phyloP scores from a whole-genome alignment of 352 stramenopile genomes.

The Phytophthora melonis region DNA sequence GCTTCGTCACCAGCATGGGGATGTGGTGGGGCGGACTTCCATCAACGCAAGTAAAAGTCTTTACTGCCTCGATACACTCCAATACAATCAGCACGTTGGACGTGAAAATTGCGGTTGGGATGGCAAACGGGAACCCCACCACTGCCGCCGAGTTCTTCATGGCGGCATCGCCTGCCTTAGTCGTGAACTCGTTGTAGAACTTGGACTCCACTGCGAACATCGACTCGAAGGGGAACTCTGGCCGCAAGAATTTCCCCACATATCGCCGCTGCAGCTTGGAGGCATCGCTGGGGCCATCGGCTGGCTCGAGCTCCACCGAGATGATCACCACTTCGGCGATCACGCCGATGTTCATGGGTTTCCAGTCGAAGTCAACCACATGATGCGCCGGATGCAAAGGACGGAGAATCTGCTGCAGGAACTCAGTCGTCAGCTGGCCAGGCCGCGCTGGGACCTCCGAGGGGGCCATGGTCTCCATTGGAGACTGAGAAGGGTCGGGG shows the following conservation, averaged over 20 bases:
- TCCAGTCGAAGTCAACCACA: slow-evolving; percentile 64
- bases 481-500: not conserved
- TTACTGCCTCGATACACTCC: slow-evolving; percentile 57
- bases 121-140: slow-evolving; percentile 61
- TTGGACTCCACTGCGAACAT: slow-evolving; percentile 86
- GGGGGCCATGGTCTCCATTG: slow-evolving; percentile 14
- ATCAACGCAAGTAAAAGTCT: slow-evolving; percentile 67
- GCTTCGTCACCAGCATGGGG: slow-evolving; percentile 48
- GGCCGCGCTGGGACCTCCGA: slow-evolving; percentile 44
- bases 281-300: slow-evolving; percentile 5
- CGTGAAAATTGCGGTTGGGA: slow-evolving; percentile 64
- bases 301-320: slow-evolving; percentile 38
- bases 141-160: slow-evolving; percentile 32
- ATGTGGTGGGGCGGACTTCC: slow-evolving; percentile 69
- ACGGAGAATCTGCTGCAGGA: slow-evolving; percentile 57
- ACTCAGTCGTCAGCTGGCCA: slow-evolving; percentile 56
- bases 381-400: slow-evolving; percentile 27
- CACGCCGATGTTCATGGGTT: slow-evolving; percentile 76
- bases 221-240: slow-evolving; percentile 81
- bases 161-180: slow-evolving; percentile 17
- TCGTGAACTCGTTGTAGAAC: slow-evolving; percentile 69
- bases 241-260: slow-evolving; percentile 81
- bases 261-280: slow-evolving; percentile 40
- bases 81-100: slow-evolving; percentile 80
- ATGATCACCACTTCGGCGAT: slow-evolving; percentile 82